Percentiles rank a stretch among this genome's conserved stretches.
phyloP scores from a whole-genome alignment of 2,329 filamentous ascomycete species.

The Lasiodiplodia hormozganensis region DNA sequence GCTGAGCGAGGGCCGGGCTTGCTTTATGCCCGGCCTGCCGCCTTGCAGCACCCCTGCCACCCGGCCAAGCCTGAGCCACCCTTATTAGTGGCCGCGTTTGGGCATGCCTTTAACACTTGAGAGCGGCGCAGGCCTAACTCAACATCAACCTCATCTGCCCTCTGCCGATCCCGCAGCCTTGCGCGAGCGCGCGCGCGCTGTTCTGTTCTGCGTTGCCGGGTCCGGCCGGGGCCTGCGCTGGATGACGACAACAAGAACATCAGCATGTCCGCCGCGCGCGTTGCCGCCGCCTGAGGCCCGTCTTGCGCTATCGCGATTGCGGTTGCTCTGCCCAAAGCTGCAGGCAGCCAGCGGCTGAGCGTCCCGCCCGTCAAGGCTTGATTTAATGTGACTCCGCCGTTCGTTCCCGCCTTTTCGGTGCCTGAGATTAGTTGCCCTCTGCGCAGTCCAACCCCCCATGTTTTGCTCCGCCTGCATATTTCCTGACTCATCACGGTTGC shows the following conservation, averaged over 20 bases:
- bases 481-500: slow-evolving; percentile 2
- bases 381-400: slow-evolving; percentile 64
- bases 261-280: background rate
- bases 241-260: slow-evolving; percentile 26
- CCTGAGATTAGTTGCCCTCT: background rate
- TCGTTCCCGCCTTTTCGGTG: background rate
- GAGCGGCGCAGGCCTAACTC: slow-evolving; percentile 5
- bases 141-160: slow-evolving; percentile 9
- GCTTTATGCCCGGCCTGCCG: slow-evolving; percentile 26
- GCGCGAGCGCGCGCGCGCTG: background rate
- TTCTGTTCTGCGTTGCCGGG: background rate
- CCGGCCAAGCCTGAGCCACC: slow-evolving; percentile 19
- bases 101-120: background rate
- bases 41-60: slow-evolving; percentile 17
- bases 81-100: background rate
- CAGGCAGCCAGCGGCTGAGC: slow-evolving; percentile 52
- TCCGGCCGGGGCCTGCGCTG: background rate
- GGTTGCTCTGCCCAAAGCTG: slow-evolving; percentile 13
- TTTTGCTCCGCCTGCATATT: slow-evolving; percentile 4
- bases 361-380: slow-evolving; percentile 57
- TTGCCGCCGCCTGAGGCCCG: background rate
- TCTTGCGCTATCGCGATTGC: background rate
- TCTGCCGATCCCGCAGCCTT: slow-evolving; percentile 3
- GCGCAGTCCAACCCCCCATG: background rate
- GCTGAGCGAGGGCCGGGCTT: slow-evolving; percentile 22